Percentiles rank a stretch among this genome's conserved stretches.
Evolutionary conservation across 2,329 filamentous ascomycete species (phyloP).

Genomic region (Amauroascus verrucosus): DNA sequence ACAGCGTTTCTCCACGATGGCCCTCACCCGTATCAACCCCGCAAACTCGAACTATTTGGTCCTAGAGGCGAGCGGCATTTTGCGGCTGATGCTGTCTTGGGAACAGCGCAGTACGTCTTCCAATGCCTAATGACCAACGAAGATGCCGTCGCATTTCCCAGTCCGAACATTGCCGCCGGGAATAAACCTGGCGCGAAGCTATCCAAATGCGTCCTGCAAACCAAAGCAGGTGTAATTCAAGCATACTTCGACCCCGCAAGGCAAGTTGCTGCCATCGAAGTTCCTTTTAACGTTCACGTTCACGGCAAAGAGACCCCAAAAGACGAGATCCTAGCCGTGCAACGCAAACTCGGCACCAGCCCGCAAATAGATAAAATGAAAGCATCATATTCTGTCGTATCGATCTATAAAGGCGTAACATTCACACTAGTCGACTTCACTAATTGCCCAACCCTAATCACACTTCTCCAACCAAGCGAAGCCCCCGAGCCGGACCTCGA

Average conservation of each 20-base stretch:
- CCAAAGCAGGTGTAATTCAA: conserved; percentile 31
- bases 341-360: conserved; percentile 21
- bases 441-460: conserved; percentile 20
- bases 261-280: conserved; percentile 46
- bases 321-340: conserved; percentile 21
- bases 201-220: conserved; percentile 15
- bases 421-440: conserved; percentile 27
- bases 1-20: conserved; percentile 52
- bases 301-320: conserved; percentile 38
- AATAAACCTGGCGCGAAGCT: conserved; percentile 1
- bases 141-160: conserved; percentile 5
- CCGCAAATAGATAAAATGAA: conserved; percentile 21
- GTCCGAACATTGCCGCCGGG: background rate
- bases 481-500: conserved; percentile 24
- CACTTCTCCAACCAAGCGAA: conserved; percentile 19
- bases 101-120: conserved; percentile 44
- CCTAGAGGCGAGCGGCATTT: conserved; percentile 47
- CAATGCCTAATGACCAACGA: conserved; percentile 14
- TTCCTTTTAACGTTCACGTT: conserved; percentile 58
- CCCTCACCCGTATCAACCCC: conserved; percentile 24
- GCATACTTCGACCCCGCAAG: conserved; percentile 33
- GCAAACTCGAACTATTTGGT: conserved; percentile 52
- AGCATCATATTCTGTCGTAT: conserved; percentile 43
- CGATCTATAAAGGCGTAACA: conserved; percentile 63
- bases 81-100: conserved; percentile 54